A percentile compares a stretch with the other conserved stretches of the same genome.
Evolutionary conservation across 2,329 filamentous ascomycete species (phyloP).

Genomic region (Epichloe typhina): DNA sequence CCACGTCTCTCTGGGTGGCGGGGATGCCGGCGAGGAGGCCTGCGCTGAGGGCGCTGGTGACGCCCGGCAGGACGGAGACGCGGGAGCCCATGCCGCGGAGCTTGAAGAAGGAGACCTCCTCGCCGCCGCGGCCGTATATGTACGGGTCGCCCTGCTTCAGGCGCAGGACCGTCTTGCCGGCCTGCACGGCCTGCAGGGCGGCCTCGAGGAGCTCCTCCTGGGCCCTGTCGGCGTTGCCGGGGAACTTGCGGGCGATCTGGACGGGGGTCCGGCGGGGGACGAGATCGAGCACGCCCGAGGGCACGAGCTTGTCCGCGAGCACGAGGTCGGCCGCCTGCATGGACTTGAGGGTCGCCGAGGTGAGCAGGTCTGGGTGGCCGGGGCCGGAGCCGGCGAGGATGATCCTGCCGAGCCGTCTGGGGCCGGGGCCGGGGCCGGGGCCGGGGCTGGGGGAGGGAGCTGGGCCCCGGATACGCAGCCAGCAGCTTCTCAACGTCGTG

Average conservation of each 20-base stretch:
- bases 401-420: slow-evolving; percentile 47
- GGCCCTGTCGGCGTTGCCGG: slow-evolving; percentile 86
- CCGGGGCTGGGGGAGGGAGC: slow-evolving; percentile 5
- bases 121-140: slow-evolving; percentile 86
- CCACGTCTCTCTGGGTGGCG: slow-evolving; percentile 74
- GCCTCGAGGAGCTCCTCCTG: slow-evolving; percentile 78
- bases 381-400: slow-evolving; percentile 87
- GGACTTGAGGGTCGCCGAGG: slow-evolving; percentile 65
- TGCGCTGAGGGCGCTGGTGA: slow-evolving; percentile 77
- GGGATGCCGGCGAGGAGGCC: slow-evolving; percentile 83
- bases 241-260: slow-evolving; percentile 92
- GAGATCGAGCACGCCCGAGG: slow-evolving; percentile 72
- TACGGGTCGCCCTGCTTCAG: slow-evolving; percentile 97
- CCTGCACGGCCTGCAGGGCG: slow-evolving; percentile 51
- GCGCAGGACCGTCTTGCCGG: slow-evolving; percentile 69
- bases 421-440: background rate
- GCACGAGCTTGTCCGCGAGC: slow-evolving; percentile 76
- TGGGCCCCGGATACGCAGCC: slow-evolving; percentile 49
- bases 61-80: slow-evolving; percentile 67
- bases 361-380: slow-evolving; percentile 84
- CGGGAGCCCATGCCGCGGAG: slow-evolving; percentile 51
- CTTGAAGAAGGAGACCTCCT: slow-evolving; percentile 80
- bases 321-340: slow-evolving; percentile 66
- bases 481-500: slow-evolving; percentile 66
- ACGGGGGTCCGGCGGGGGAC: slow-evolving; percentile 82